Evolutionary conservation across 2,329 filamentous ascomycete genomes (phyloP), one percentile per base, ranked within the genome.

Genomic region (Apiospora phragmitis): DNA sequence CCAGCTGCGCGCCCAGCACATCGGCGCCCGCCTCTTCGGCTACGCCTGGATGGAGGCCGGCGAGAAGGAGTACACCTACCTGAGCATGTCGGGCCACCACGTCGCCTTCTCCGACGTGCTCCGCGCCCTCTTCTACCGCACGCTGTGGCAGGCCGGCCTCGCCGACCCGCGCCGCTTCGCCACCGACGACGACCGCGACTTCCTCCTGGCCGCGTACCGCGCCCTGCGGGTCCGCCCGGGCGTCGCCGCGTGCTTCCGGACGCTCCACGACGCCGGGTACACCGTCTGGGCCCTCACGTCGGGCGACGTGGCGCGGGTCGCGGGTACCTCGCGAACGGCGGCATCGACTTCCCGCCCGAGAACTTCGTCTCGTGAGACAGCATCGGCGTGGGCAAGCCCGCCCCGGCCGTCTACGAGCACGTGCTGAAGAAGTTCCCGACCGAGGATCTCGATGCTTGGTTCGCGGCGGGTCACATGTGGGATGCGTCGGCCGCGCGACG

Each of bases 381-480:
- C 0, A 76, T 78, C 18, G 83, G 84, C 0, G 77, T 87, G n/a
- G 85, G 83, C 0, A 90, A 89, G 76, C 88, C 88, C 0, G 83
- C 82, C 0, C 77, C 83, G 3, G 81, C 75, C 32, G 83, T 85
- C 0, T 89, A 89, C 73, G 75, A 77, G 71, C 80, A 81, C 1
- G 32, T 70, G 35, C 66, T 69, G 18, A 18, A 69, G 26, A 67
- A 69, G 42, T 76, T 86, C 11, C 76, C 85, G 38, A 80, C 82
- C 26, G 77, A 75, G 67, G 55, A 67, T 0, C 76, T 79, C 0
- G 79, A 84, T 70, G 82, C 82, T 55, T 89, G 87, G 87, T 89
- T 89, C 76, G 88, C 86, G 0, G 88, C 88, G 0, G 88, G 86
- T 29, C 88, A 90, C 78, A 86, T 87, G 82, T 89, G 88, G 88